Conservation (phyloP, 2,329 filamentous ascomycete genomes). For the Blastomyces emzantsi region DNA sequence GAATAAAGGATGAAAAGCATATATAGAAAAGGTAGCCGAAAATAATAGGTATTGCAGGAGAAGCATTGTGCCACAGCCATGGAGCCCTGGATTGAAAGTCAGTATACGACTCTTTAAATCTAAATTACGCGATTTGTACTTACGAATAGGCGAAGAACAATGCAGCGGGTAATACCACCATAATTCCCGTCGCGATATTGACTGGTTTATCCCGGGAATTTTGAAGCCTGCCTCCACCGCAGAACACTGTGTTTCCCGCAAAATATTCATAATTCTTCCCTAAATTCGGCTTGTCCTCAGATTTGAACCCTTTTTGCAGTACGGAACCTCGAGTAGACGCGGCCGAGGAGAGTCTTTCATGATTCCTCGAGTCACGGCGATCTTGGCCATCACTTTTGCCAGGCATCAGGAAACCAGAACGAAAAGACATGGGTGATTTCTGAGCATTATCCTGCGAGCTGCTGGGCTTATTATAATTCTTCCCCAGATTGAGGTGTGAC, state of each 20-base stretch:
- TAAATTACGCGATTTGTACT: conserved; percentile 24
- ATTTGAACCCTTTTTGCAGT: conserved; percentile 35
- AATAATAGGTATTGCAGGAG: conserved; percentile 76
- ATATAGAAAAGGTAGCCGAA: conserved; percentile 90
- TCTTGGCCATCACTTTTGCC: conserved; percentile 43
- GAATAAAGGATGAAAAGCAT: conserved; percentile 85
- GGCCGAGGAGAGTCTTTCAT: conserved; percentile 66
- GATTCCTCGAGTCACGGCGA: conserved; percentile 54
- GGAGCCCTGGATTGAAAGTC: conserved; percentile 46
- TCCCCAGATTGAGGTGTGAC: conserved; percentile 51
- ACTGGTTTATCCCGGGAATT: conserved; percentile 82
- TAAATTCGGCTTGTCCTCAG: conserved; percentile 33
- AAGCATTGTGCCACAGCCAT: conserved; percentile 78
- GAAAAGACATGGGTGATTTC: conserved; percentile 67
- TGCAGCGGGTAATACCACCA: conserved; percentile 67
- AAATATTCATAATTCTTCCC: conserved; percentile 88
- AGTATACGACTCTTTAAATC: not conserved
- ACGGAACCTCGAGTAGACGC: conserved; percentile 63
- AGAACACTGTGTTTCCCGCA: conserved; percentile 86
- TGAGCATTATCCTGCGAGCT: conserved; percentile 50
- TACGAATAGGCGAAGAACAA: conserved; percentile 79
- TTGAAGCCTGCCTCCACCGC: conserved; percentile 72
- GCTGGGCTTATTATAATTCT: conserved; percentile 49
- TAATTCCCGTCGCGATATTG: conserved; percentile 73
- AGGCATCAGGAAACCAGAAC: conserved; percentile 60